These are phyloP conservation scores for Rutstroemia sp. DNA, from an alignment of 2,329 filamentous ascomycete species.

Conservation along the genomic window DNA sequence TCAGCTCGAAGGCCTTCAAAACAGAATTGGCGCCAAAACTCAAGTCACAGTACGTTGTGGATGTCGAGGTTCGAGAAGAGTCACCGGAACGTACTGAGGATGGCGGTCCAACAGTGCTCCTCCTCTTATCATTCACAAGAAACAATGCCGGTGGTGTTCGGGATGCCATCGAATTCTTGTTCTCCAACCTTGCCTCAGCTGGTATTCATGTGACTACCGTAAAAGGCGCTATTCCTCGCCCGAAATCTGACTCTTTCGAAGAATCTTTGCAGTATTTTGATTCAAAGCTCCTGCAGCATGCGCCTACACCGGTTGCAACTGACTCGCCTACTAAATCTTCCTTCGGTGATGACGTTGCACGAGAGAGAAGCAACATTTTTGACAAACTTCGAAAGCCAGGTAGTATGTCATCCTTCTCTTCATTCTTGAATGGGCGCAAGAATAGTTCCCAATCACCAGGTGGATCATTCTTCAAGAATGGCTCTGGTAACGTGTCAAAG, in stretches of 20 bases:
- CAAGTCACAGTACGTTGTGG: constrained; percentile 86
- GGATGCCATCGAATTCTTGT: constrained; percentile 91
- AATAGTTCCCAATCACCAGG: constrained; percentile 82
- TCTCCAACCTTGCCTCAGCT: constrained; percentile 75
- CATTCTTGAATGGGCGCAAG: constrained; percentile 93
- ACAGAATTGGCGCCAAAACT: constrained; percentile 76
- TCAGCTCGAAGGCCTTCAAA: constrained; percentile 74
- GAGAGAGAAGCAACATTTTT: constrained; percentile 77
- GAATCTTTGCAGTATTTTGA: constrained; percentile 96
- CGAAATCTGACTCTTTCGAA: constrained; percentile 97
- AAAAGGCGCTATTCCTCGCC: constrained; percentile 92
- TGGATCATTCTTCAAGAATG: constrained; percentile 82
- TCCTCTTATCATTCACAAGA: constrained; percentile 80
- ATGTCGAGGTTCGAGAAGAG: constrained; percentile 66
- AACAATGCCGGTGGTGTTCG: constrained; percentile 95
- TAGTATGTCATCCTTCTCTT: constrained; percentile 89
- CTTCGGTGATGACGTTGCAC: constrained; percentile 73
- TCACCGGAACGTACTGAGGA: constrained; percentile 50
- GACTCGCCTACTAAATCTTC: constrained; percentile 84
- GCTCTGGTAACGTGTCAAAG: constrained; percentile 83
- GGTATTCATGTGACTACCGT: constrained; percentile 84
- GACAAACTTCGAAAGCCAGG: constrained; percentile 91
- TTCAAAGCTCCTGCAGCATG: constrained; percentile 91
- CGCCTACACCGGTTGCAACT: constrained; percentile 69
- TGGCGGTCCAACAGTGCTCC: constrained; percentile 49